A percentile compares a stretch with the other conserved stretches of the same genome.
Conservation (phyloP, 2,329 filamentous ascomycete genomes). For the Calonectria multiphialidica region DNA sequence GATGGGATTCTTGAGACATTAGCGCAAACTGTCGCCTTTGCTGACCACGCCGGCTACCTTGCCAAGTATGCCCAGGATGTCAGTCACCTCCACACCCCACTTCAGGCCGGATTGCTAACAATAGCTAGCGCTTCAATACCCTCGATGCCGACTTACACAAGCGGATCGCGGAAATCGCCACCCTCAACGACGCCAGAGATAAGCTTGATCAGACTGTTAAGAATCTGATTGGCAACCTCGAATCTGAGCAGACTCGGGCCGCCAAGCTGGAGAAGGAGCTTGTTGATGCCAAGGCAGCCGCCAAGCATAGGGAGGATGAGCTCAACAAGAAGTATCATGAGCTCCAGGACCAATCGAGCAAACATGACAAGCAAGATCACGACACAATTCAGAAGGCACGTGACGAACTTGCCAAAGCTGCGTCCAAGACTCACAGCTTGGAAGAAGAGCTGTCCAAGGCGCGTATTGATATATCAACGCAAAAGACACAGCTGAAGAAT, state of each 20-base stretch:
- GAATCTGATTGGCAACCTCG: background rate
- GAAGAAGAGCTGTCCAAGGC: background rate
- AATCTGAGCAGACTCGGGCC: background rate
- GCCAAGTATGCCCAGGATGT: constrained; percentile 31
- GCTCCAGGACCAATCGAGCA: background rate
- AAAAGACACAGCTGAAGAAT: background rate
- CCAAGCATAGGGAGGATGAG: background rate
- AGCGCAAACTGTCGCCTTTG: constrained; percentile 24
- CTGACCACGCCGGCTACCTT: constrained; percentile 30
- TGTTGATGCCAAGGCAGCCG: background rate
- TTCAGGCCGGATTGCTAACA: background rate
- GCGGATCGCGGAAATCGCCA: background rate
- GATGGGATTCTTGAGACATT: constrained; percentile 23
- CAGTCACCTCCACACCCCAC: background rate
- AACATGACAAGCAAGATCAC: background rate
- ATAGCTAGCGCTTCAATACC: background rate
- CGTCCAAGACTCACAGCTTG: background rate
- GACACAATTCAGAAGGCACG: background rate
- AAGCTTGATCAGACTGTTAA: background rate
- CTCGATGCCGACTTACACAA: constrained; percentile 18
- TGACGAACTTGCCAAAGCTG: background rate
- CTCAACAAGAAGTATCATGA: constrained; percentile 4
- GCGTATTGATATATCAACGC: background rate
- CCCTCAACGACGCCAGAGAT: background rate
- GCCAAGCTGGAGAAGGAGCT: background rate